Percentiles rank a stretch among this genome's conserved stretches.
phyloP scores from a whole-genome alignment of 2,329 filamentous ascomycete genomes.

The Exophiala bonariae region DNA sequence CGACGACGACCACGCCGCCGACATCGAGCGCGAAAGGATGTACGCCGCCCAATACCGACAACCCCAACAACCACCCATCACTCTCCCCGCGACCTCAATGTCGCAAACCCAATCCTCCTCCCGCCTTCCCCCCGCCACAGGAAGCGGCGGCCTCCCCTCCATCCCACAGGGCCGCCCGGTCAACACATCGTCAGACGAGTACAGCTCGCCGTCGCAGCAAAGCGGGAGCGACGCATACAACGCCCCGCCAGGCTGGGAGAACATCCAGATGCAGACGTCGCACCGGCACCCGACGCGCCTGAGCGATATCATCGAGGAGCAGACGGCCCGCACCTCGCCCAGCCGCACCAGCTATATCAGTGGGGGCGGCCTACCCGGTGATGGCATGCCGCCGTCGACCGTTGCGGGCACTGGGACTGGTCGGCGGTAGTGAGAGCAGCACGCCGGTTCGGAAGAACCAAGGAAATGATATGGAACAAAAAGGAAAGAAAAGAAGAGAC shows the following conservation, averaged over 20 bases:
- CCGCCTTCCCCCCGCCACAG: constrained; percentile 19
- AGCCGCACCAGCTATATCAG: constrained; percentile 61
- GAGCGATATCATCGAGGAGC: constrained; percentile 83
- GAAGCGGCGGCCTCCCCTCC: constrained; percentile 14
- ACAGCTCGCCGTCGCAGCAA: constrained; percentile 34
- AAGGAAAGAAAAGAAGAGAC: too few species aligned
- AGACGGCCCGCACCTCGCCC: constrained; percentile 60
- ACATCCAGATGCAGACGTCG: constrained; percentile 56
- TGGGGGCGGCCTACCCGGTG: constrained; percentile 12
- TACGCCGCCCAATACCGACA: constrained; percentile 25
- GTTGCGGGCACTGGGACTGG: too few species aligned
- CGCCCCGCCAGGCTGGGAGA: constrained; percentile 69
- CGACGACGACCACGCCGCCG: constrained; percentile 53
- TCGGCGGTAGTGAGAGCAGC: too few species aligned
- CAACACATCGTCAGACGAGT: constrained; percentile 50
- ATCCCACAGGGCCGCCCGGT: constrained; percentile 19
- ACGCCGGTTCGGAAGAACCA: too few species aligned
- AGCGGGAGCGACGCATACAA: constrained; percentile 60
- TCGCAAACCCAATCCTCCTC: constrained; percentile 22
- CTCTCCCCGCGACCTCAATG: constrained; percentile 40
- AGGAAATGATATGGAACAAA: too few species aligned
- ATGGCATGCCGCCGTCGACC: too few species aligned
- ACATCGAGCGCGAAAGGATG: constrained; percentile 45
- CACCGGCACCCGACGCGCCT: constrained; percentile 87
- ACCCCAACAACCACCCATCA: constrained; percentile 36